phyloP scores from a whole-genome alignment of 2,329 filamentous ascomycete species.

The Colletotrichum cereale region DNA sequence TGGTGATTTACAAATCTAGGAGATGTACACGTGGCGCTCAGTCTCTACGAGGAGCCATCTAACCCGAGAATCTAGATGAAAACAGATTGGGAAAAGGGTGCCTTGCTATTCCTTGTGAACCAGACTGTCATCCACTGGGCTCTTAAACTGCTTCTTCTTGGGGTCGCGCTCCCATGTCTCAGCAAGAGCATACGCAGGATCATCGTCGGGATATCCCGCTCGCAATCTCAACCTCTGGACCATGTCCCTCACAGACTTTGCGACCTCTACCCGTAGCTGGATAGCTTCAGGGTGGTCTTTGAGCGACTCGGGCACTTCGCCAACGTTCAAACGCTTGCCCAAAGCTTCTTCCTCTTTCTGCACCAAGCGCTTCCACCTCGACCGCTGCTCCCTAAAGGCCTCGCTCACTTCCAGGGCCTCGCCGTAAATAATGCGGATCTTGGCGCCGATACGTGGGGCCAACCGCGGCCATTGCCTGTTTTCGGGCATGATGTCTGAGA shows the following conservation, averaged over 20 bases:
- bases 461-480: slow-evolving; percentile 83
- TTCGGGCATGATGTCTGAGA: slow-evolving; percentile 90
- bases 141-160: slow-evolving; percentile 62
- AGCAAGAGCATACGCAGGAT: slow-evolving; percentile 80
- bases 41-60: background rate
- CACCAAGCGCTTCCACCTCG: slow-evolving; percentile 79
- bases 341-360: slow-evolving; percentile 54
- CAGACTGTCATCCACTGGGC: slow-evolving; percentile 66
- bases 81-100: too few species aligned
- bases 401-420: slow-evolving; percentile 79
- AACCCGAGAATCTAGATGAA: background rate
- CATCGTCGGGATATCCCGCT: slow-evolving; percentile 82
- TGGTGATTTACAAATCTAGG: background rate
- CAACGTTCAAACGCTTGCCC: slow-evolving; percentile 46
- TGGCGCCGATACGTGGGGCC: slow-evolving; percentile 79
- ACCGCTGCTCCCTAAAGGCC: slow-evolving; percentile 82
- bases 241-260: slow-evolving; percentile 80
- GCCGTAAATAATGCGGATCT: slow-evolving; percentile 82
- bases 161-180: slow-evolving; percentile 80
- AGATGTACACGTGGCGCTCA: slow-evolving; percentile 1
- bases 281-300: slow-evolving; percentile 81
- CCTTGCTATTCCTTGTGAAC: slow-evolving; percentile 47
- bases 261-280: slow-evolving; percentile 79
- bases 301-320: slow-evolving; percentile 75
- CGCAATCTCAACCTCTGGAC: slow-evolving; percentile 81